Percentiles rank a stretch among this genome's conserved stretches.
These are phyloP conservation scores for Pichia occidentalis DNA, from an alignment of 805 yeast genomes.

Conservation along the genomic window DNA sequence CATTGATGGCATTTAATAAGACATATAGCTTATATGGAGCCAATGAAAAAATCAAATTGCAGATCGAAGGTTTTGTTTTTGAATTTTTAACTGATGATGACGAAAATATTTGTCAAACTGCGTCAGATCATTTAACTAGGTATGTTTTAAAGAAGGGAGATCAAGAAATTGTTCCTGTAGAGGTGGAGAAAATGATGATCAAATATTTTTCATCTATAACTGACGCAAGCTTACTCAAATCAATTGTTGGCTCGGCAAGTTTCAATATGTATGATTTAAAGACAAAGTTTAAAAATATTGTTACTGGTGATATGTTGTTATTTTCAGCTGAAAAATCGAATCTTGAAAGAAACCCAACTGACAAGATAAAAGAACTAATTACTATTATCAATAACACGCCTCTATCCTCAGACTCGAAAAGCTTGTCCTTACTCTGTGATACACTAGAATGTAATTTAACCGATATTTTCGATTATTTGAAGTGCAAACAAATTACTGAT, in stretches of 20 bases:
- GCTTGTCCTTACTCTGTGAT: background rate
- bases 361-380: conserved; percentile 9
- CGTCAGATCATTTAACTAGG: conserved; percentile 37
- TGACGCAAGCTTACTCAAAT: background rate
- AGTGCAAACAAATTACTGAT: conserved; percentile 16
- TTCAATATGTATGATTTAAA: conserved; percentile 7
- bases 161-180: conserved; percentile 27
- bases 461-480: conserved; percentile 10
- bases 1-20: conserved; percentile 32
- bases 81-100: conserved; percentile 60
- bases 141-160: conserved; percentile 21
- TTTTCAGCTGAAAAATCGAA: conserved; percentile 67
- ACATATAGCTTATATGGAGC: conserved; percentile 5
- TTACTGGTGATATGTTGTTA: conserved; percentile 30
- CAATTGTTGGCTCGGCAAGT: conserved; percentile 7
- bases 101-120: conserved; percentile 43
- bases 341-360: conserved; percentile 49
- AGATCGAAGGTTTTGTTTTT: conserved; percentile 18
- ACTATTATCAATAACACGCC: conserved; percentile 4
- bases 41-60: conserved; percentile 4
- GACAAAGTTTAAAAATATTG: conserved; percentile 12
- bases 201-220: conserved; percentile 3
- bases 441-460: conserved; percentile 4
- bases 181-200: conserved; percentile 26
- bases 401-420: no score